Evolutionary conservation across 192 early-diverging fungal species (phyloP).

Genomic region (Umbelopsis isabellina): DNA sequence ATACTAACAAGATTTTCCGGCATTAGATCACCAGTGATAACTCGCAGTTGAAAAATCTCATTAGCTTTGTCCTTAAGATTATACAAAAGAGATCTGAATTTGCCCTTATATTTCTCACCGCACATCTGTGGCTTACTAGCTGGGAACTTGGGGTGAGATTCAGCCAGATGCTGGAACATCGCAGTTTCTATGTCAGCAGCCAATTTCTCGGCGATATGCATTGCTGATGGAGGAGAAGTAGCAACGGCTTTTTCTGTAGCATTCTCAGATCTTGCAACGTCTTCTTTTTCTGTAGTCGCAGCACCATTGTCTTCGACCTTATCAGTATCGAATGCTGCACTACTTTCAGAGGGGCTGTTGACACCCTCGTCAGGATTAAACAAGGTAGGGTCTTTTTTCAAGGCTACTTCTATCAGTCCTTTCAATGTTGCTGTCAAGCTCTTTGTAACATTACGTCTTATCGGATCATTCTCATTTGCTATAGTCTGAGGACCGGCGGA

Average conservation of each 20-base stretch:
- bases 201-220: conserved; percentile 40
- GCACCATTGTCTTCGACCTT: neutral
- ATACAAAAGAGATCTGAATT: conserved; percentile 76
- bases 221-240: conserved; percentile 2
- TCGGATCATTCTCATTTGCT: conserved; percentile 37
- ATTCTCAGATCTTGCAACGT: neutral
- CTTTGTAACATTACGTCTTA: conserved; percentile 53
- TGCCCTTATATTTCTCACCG: conserved; percentile 72
- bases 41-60: conserved; percentile 61
- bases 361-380: conserved; percentile 22
- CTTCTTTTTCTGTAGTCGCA: neutral
- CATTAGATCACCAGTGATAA: conserved; percentile 67
- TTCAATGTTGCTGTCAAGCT: conserved; percentile 43
- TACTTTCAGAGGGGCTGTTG: neutral
- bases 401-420: conserved; percentile 22
- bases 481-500: neutral
- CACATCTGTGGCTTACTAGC: conserved; percentile 34
- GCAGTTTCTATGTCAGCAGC: conserved; percentile 53
- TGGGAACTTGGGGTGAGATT: conserved; percentile 25
- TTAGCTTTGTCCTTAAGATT: conserved; percentile 86
- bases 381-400: conserved; percentile 28
- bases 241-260: neutral
- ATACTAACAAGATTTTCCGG: conserved; percentile 74
- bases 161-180: conserved; percentile 50
- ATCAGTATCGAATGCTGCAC: neutral